Evolutionary conservation across 441 rosid genomes (phyloP).

Genomic region (Erodium trifolium): DNA sequence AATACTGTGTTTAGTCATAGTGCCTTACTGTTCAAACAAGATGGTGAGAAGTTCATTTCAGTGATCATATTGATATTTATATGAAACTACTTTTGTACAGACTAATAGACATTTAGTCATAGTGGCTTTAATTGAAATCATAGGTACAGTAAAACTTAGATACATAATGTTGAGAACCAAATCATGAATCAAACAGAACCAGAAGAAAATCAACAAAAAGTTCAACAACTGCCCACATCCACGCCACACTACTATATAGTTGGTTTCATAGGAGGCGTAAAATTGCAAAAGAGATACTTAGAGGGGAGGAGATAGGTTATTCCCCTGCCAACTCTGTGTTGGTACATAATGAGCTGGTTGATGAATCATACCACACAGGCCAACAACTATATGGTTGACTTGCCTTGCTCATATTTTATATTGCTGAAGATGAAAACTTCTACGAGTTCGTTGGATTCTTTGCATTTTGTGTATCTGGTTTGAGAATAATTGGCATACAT

Average conservation of each 20-base stretch:
- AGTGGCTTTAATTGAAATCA: neutral
- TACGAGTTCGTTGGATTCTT: neutral
- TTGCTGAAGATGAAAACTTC: neutral
- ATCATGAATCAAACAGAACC: neutral
- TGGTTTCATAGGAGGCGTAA: too few species aligned
- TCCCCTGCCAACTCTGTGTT: neutral
- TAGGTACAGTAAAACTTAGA: neutral
- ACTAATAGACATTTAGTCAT: neutral
- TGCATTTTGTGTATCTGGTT: neutral
- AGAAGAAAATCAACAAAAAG: neutral
- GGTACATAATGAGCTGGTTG: neutral
- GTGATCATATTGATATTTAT: neutral
- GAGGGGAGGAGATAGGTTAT: too few species aligned
- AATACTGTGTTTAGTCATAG: neutral
- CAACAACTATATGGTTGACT: neutral
- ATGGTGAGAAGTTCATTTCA: neutral
- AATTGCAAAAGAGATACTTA: too few species aligned
- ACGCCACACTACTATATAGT: too few species aligned
- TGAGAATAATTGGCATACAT: neutral
- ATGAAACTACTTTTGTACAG: neutral
- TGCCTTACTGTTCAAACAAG: neutral
- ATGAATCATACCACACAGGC: neutral
- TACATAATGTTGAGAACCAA: neutral
- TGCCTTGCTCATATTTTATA: neutral
- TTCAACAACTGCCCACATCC: neutral